phyloP scores from a whole-genome alignment of 495 filamentous ascomycete species.

The Aspergillus egyptiacus region DNA sequence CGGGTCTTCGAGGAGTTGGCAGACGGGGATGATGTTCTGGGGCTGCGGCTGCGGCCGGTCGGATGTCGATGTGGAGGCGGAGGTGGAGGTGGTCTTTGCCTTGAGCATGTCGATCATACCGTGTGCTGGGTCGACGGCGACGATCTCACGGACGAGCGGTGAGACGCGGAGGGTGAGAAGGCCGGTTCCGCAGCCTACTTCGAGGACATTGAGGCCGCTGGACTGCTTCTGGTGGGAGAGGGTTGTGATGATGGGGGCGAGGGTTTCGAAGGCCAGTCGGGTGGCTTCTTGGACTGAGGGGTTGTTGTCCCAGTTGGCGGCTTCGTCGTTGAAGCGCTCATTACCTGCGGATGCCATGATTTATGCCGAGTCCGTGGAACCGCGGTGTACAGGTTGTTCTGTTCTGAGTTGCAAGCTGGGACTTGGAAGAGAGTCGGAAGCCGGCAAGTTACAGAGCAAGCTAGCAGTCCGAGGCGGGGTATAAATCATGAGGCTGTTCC shows the following conservation, averaged over 20 bases:
- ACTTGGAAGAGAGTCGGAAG: too few species aligned
- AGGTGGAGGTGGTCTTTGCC: slow-evolving; percentile 25
- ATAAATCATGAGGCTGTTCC: too few species aligned
- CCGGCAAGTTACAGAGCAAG: too few species aligned
- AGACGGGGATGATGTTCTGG: slow-evolving; percentile 20
- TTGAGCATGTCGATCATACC: slow-evolving; percentile 50
- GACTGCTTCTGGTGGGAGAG: neutral
- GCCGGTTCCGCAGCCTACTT: slow-evolving; percentile 54
- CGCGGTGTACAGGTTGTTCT: too few species aligned
- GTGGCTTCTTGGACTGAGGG: slow-evolving; percentile 17
- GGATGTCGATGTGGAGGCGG: too few species aligned
- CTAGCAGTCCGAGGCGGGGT: too few species aligned
- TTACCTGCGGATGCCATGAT: slow-evolving; percentile 11
- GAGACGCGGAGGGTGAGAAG: slow-evolving; percentile 45
- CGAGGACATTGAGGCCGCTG: slow-evolving; percentile 36
- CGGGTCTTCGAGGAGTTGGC: slow-evolving; percentile 28
- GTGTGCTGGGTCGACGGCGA: slow-evolving; percentile 43
- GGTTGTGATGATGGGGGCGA: slow-evolving; percentile 9
- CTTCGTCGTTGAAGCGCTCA: slow-evolving; percentile 22
- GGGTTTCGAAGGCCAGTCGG: slow-evolving; percentile 12
- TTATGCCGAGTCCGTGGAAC: too few species aligned
- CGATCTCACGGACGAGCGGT: slow-evolving; percentile 30
- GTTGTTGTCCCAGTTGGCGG: slow-evolving; percentile 21
- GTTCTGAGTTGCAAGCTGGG: too few species aligned
- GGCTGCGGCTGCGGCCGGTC: slow-evolving; percentile 3